phyloP scores from a whole-genome alignment of 2,329 filamentous ascomycete genomes.

The Aspergillus chevalieri region DNA sequence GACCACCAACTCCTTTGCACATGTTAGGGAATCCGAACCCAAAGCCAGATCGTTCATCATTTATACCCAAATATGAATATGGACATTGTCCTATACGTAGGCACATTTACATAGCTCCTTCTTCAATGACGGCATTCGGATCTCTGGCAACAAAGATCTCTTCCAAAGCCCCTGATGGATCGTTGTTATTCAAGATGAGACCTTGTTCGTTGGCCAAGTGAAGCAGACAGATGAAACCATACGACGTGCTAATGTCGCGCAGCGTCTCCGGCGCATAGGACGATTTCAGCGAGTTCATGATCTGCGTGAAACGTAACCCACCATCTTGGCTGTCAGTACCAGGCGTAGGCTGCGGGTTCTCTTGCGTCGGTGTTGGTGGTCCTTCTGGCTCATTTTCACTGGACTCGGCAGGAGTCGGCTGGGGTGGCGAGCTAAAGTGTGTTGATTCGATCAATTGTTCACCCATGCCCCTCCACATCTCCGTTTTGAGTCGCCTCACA shows the following conservation, averaged over 20 bases:
- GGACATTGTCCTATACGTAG: not conserved
- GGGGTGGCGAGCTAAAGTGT: slow-evolving; percentile 26
- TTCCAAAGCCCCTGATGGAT: slow-evolving; percentile 35
- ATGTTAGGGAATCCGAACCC: slow-evolving; percentile 7
- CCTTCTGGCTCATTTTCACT: slow-evolving; percentile 9
- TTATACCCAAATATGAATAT: not conserved
- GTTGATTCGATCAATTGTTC: slow-evolving; percentile 35
- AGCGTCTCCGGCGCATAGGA: slow-evolving; percentile 83
- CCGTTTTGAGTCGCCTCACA: slow-evolving; percentile 57
- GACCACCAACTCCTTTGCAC: slow-evolving; percentile 11
- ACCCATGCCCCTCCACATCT: slow-evolving; percentile 60
- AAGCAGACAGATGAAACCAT: slow-evolving; percentile 86
- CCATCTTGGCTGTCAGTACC: slow-evolving; percentile 39
- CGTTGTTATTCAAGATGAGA: slow-evolving; percentile 63
- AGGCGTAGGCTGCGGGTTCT: slow-evolving; percentile 19
- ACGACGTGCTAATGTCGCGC: slow-evolving; percentile 89
- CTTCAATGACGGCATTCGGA: slow-evolving; percentile 34
- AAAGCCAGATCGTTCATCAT: slow-evolving; percentile 9
- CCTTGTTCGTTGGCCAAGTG: slow-evolving; percentile 93
- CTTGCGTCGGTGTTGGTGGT: slow-evolving; percentile 22
- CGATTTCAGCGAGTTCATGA: slow-evolving; percentile 81
- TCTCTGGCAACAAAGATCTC: slow-evolving; percentile 41
- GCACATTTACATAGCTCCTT: slow-evolving; percentile 21
- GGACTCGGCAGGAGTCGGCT: slow-evolving; percentile 12
- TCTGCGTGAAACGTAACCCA: slow-evolving; percentile 74